Conservation (phyloP, 169 alveolate species). For the Ichthyophthirius multifiliis region DNA sequence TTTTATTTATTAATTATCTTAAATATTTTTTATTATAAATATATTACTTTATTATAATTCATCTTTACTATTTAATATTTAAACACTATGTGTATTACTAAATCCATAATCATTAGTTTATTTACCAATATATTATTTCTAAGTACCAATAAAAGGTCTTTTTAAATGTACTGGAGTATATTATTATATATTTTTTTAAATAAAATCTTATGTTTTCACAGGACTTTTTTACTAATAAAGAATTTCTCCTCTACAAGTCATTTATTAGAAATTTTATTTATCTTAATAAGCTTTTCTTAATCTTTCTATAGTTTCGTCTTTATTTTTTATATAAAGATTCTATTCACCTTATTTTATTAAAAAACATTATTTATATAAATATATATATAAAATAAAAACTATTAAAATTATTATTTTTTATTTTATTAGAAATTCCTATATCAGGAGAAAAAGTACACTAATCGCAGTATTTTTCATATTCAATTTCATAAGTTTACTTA, state of each 20-base stretch:
- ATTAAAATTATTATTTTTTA: neutral
- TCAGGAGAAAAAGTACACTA: conserved; percentile 53
- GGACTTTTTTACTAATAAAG: too few relatives aligned
- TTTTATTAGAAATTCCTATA: neutral
- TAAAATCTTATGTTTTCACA: too few relatives aligned
- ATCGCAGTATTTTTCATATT: conserved; percentile 39
- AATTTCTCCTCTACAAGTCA: conserved; percentile 47
- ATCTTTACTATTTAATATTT: too few relatives aligned
- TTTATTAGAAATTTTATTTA: conserved; percentile 16
- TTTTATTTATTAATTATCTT: too few relatives aligned
- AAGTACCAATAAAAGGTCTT: too few relatives aligned
- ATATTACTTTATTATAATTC: too few relatives aligned
- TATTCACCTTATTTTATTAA: neutral
- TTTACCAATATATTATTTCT: too few relatives aligned
- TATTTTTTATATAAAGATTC: neutral
- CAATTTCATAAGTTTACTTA: conserved; percentile 40
- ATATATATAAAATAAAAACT: neutral
- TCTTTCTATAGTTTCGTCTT: conserved; percentile 22
- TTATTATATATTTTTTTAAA: too few relatives aligned
- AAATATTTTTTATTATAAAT: too few relatives aligned
- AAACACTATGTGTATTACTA: too few relatives aligned
- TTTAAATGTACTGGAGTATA: too few relatives aligned
- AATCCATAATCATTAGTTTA: too few relatives aligned
- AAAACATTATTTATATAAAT: neutral
- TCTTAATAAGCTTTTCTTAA: conserved; percentile 48